These are phyloP conservation scores for Moesziomyces sp. DNA, from an alignment of 1,284 basidiomycete genomes.

Conservation along the genomic window DNA sequence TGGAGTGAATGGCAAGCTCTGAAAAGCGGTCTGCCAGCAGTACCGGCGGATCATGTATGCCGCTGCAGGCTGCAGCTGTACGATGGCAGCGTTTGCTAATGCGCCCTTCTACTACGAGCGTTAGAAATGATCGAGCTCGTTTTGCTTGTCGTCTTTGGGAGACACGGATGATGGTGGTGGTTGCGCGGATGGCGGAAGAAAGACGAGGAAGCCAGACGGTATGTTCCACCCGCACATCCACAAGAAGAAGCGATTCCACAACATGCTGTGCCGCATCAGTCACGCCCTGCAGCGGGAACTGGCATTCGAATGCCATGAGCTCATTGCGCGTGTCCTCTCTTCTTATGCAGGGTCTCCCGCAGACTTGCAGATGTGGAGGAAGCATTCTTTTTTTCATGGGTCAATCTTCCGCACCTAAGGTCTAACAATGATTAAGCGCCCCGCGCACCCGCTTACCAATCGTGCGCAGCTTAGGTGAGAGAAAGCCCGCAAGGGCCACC, in stretches of 20 bases:
- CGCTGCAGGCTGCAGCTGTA: background rate
- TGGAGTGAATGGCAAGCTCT: background rate
- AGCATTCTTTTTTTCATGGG: background rate
- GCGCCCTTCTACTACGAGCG: background rate
- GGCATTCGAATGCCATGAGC: constrained; percentile 12
- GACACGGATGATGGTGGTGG: background rate
- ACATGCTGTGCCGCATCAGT: background rate
- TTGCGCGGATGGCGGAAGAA: too few relatives aligned
- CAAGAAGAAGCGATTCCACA: background rate
- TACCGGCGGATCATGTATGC: background rate
- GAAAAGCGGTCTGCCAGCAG: background rate
- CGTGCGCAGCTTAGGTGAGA: constrained; percentile 29
- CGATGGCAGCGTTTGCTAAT: background rate
- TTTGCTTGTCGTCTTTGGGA: too few relatives aligned
- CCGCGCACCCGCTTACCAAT: constrained; percentile 26
- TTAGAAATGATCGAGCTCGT: too few relatives aligned
- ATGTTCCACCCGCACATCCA: background rate
- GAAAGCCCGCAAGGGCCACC: constrained; percentile 23
- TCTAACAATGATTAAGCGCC: background rate
- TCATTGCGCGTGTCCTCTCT: constrained; percentile 26
- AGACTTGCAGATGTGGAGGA: constrained; percentile 24
- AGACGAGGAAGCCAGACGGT: too few relatives aligned
- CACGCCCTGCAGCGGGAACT: background rate
- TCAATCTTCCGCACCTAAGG: background rate
- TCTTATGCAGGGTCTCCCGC: constrained; percentile 36